A percentile compares a stretch with the other conserved stretches of the same genome.
phyloP scores from a whole-genome alignment of 345 rosid genomes.

The Odontarrhena argentea region DNA sequence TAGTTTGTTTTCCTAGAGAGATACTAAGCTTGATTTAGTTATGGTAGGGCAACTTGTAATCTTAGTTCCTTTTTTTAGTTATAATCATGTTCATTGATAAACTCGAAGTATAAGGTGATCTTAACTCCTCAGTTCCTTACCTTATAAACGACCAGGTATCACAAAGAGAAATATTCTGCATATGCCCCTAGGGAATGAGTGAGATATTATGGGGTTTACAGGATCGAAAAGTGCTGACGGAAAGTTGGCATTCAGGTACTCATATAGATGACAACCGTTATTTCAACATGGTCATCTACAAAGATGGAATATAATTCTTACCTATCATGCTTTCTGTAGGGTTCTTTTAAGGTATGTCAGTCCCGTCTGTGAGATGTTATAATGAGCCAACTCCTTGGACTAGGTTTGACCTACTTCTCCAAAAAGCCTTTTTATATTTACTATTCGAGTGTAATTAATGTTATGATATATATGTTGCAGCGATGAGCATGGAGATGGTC shows the following conservation, averaged over 20 bases:
- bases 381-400: no score
- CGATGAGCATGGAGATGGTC: no score
- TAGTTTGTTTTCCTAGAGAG: no score
- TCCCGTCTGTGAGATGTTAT: no score
- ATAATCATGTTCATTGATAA: not conserved
- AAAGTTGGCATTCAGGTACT: conserved; percentile 61
- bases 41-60: no score
- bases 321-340: conserved; percentile 37
- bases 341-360: conserved; percentile 53
- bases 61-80: not conserved
- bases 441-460: no score
- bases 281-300: not conserved
- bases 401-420: no score
- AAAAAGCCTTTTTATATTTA: no score
- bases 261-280: not conserved
- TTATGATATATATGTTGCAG: no score
- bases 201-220: conserved; percentile 71
- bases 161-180: conserved; percentile 60
- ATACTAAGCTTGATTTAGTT: no score
- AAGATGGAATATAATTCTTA: not conserved
- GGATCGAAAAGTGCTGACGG: conserved; percentile 74
- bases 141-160: conserved; percentile 48
- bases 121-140: not conserved
- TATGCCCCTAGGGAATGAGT: conserved; percentile 71
- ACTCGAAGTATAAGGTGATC: not conserved